A percentile compares a stretch with the other conserved stretches of the same genome.
Evolutionary conservation across 306 rosid genomes (phyloP).

Genomic region (Mimosa bimucronata): DNA sequence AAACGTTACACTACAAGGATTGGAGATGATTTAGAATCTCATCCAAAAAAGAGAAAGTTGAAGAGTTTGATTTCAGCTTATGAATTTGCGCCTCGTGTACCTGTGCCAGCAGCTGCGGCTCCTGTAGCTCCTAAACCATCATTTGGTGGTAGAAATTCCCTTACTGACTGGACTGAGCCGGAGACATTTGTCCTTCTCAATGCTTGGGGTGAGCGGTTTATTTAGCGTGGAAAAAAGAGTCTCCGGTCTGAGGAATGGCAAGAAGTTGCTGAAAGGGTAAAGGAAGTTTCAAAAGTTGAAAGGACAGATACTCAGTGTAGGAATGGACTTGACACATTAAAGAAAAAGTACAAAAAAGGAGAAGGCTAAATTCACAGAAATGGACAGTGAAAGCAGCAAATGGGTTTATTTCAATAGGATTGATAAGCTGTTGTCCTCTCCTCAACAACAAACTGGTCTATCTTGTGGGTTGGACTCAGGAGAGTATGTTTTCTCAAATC

Average conservation of each 20-base stretch:
- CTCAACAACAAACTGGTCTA: constrained; percentile 61
- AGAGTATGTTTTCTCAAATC: constrained; percentile 67
- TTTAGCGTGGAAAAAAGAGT: constrained; percentile 84
- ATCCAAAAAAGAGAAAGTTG: constrained; percentile 72
- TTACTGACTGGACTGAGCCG: constrained; percentile 79
- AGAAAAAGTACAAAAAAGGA: constrained; percentile 92
- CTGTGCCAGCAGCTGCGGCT: constrained; percentile 45
- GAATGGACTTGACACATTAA: constrained; percentile 82
- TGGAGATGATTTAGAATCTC: constrained; percentile 61
- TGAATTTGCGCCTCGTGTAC: constrained; percentile 74
- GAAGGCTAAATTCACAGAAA: constrained; percentile 57
- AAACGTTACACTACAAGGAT: constrained; percentile 36
- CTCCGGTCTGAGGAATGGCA: constrained; percentile 94
- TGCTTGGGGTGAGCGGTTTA: constrained; percentile 87
- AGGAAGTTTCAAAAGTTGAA: constrained; percentile 72
- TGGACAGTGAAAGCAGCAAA: constrained; percentile 47
- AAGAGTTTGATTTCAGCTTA: constrained; percentile 77
- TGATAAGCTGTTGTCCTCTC: constrained; percentile 71
- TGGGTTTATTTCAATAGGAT: constrained; percentile 84
- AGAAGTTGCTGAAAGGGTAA: constrained; percentile 85
- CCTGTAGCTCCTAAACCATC: constrained; percentile 59
- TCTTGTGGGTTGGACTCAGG: constrained; percentile 82
- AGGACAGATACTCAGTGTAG: constrained; percentile 87
- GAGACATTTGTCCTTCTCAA: constrained; percentile 83
- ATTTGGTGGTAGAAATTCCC: constrained; percentile 69